Percentiles rank a stretch among this genome's conserved stretches.
These are phyloP conservation scores for Aspergillus cavernicola DNA, from an alignment of 495 filamentous ascomycete species.

Conservation along the genomic window DNA sequence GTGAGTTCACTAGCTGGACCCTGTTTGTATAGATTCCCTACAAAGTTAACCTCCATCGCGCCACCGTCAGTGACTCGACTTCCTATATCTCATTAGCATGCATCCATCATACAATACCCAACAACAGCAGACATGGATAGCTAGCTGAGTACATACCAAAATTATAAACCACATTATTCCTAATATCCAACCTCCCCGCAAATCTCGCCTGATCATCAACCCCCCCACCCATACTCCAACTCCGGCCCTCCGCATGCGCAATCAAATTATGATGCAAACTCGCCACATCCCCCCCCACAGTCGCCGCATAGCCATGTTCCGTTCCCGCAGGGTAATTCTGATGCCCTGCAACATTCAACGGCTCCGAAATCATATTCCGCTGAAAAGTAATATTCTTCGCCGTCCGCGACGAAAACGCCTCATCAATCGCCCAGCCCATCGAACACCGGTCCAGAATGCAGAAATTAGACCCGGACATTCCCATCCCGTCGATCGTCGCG, in stretches of 20 bases:
- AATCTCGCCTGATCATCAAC: slow-evolving; percentile 8
- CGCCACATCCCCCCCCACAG: slow-evolving; percentile 7
- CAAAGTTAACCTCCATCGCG: slow-evolving; percentile 14
- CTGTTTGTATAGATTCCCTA: slow-evolving; percentile 13
- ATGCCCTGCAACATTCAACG: slow-evolving; percentile 10
- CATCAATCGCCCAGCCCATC: slow-evolving; percentile 10
- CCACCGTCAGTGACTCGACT: slow-evolving; percentile 10
- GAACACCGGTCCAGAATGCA: slow-evolving; percentile 12
- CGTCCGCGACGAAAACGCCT: slow-evolving; percentile 3
- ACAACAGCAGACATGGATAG: neutral
- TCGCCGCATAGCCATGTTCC: slow-evolving; percentile 12
- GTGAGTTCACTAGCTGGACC: slow-evolving; percentile 3
- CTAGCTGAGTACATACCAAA: neutral
- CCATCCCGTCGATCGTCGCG: slow-evolving; percentile 9
- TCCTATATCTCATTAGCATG: neutral
- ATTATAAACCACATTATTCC: slow-evolving; percentile 15
- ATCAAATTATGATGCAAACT: slow-evolving; percentile 11
- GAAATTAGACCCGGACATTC: slow-evolving; percentile 11
- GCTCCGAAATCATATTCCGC: slow-evolving; percentile 14
- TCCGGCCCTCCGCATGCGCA: slow-evolving; percentile 11
- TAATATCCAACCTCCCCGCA: slow-evolving; percentile 10
- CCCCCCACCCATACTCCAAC: slow-evolving; percentile 14
- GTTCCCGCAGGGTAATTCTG: slow-evolving; percentile 13
- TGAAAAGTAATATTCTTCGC: slow-evolving; percentile 11
- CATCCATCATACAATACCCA: neutral